Conservation (phyloP, 495 filamentous ascomycete genomes). For the Aspergillus mulundensis region DNA sequence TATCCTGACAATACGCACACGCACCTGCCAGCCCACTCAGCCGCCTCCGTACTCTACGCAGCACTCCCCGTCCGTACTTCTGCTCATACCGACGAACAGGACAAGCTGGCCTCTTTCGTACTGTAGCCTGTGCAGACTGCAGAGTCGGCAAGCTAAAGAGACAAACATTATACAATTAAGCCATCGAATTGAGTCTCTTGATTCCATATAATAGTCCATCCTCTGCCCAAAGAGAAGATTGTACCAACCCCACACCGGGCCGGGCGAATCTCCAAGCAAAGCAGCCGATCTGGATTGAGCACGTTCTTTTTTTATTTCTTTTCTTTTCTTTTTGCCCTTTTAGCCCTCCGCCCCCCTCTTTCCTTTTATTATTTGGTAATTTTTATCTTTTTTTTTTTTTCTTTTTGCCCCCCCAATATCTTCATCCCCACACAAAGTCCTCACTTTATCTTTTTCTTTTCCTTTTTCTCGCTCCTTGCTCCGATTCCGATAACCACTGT, state of each 20-base stretch:
- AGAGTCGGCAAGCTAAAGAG: too few species aligned
- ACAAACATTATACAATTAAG: too few species aligned
- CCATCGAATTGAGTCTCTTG: too few species aligned
- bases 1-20: constrained; percentile 19
- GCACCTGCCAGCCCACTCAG: constrained; percentile 20
- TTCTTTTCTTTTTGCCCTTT: constrained; percentile 19
- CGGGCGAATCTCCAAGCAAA: constrained; percentile 22
- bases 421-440: constrained; percentile 26
- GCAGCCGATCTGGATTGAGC: constrained; percentile 25
- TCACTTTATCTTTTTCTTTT: constrained; percentile 13
- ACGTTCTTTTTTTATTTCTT: constrained; percentile 25
- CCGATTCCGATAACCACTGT: constrained; percentile 31
- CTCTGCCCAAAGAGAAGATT: too few species aligned
- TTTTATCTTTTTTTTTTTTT: constrained; percentile 17
- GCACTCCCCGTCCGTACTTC: neutral
- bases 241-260: constrained; percentile 12
- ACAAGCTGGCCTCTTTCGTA: too few species aligned
- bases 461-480: constrained; percentile 19
- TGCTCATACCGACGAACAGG: neutral
- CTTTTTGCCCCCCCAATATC: constrained; percentile 24
- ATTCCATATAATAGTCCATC: too few species aligned
- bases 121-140: too few species aligned
- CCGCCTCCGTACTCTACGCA: constrained; percentile 15
- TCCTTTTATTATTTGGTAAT: constrained; percentile 18
- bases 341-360: constrained; percentile 5